Base-by-base conservation (phyloP, 2,329 filamentous ascomycete genomes). In the Didymella keratinophila region DNA sequence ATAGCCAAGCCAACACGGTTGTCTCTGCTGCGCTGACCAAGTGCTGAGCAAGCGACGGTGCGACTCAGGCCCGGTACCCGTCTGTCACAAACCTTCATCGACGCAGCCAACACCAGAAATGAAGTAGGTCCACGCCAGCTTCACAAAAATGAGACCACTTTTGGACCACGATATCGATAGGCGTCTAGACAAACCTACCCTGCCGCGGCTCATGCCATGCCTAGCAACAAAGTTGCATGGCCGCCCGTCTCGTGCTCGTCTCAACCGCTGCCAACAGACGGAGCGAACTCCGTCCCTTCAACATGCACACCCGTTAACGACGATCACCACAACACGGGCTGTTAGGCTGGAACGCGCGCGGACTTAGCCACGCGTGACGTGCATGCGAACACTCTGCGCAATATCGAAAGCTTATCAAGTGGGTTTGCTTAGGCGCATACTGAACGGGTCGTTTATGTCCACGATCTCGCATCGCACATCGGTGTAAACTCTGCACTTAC, bases 381-480 rank as follows among this genome's bases (percentile, higher is more conserved):
- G 56, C 56, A 58, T 58, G 32, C 20, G 28, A 37, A 51, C 25
- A 41, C 27, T 32, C 53, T 20, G 14, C 42, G 48, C 36, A 42
- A 42, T 51, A 36, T 58, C 39, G 41, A 50, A 58, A 54, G 50
- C 50, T 54, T 54, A 30, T 53, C 50, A 25, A 50, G 50, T 48
- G 37, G 21, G 45, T 9, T 37, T 34, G 43, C 27, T 21, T 37
- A 21, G 30, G 16, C 37, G 23, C 45, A 25, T 27, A 4, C n/a
- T 39, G 28, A 34, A 45, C 9, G 28, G 11, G 32, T 30, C 16
- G 49, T 30, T 36, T 2, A 57, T 37, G 32, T 32, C 34, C 18
- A 52, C 44, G 14, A 39, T 37, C 27, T 30, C 9, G n/a, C 20
- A 43, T 42, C 9, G 28, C 25, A 41, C 32, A 54, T 37, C 27